Conservation (phyloP, 306 rosid species). For the Pachyrhizus erosus region DNA sequence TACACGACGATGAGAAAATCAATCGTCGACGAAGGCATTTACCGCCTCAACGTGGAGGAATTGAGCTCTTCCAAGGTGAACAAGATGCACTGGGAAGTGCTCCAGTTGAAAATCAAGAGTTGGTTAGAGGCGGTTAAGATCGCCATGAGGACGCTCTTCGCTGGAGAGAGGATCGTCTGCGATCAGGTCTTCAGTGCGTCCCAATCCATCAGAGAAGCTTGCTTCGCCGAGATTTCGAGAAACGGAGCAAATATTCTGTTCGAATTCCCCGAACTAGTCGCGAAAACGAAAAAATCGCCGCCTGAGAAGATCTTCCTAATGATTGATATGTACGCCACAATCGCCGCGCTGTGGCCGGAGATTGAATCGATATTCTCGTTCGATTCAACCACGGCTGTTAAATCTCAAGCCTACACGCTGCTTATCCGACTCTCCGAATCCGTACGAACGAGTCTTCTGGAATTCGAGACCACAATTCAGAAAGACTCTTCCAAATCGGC, state of each 20-base stretch:
- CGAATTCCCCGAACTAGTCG: constrained; percentile 17
- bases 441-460: not conserved
- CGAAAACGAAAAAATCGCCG: not conserved
- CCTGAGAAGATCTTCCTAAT: not conserved
- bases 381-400: not conserved
- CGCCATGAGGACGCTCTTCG: constrained; percentile 12
- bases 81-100: not conserved
- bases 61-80: not conserved
- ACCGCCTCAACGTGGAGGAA: constrained; percentile 7
- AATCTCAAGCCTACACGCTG: not conserved
- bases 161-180: constrained; percentile 21
- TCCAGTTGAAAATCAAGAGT: not conserved
- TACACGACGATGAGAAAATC: constrained; percentile 17
- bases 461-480: not conserved
- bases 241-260: not conserved
- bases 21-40: constrained; percentile 6
- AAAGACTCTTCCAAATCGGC: constrained; percentile 24
- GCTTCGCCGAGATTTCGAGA: constrained; percentile 21
- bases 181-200: not conserved
- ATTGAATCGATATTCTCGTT: constrained; percentile 20
- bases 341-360: constrained; percentile 12
- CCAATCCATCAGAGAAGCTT: not conserved
- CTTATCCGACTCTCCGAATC: constrained; percentile 1
- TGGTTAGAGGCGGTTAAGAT: constrained; percentile 29
- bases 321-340: constrained; percentile 8